Evolutionary conservation across 1,284 basidiomycete genomes (phyloP).

Genomic region (Coniferiporia weirii): DNA sequence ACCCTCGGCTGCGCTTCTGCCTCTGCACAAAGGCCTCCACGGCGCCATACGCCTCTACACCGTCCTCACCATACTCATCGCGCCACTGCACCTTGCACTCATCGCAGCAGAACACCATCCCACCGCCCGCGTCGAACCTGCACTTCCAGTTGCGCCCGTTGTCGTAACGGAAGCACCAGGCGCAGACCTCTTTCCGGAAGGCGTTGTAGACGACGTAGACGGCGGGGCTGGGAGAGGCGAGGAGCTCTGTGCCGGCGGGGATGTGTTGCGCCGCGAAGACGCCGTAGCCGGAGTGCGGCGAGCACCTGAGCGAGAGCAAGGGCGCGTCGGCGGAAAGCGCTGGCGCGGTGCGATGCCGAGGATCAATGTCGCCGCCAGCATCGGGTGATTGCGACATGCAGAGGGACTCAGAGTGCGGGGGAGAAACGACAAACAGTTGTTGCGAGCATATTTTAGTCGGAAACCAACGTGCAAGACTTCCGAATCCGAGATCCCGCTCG

Average conservation of each 20-base stretch:
- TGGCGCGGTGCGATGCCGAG: background rate
- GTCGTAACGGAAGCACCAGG: constrained; percentile 23
- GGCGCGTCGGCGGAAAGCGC: background rate
- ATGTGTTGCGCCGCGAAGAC: constrained; percentile 13
- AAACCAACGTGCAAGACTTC: no score
- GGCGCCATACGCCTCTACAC: constrained; percentile 11
- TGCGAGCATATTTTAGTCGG: no score
- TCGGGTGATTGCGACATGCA: no score
- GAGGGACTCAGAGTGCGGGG: no score
- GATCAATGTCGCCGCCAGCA: no score
- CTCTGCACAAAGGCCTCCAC: constrained; percentile 13
- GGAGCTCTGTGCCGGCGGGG: background rate
- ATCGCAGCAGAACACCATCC: background rate
- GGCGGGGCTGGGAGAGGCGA: constrained; percentile 1
- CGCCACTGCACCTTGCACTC: constrained; percentile 1
- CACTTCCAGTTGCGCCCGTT: constrained; percentile 19
- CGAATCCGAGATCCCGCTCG: no score
- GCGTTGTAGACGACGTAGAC: constrained; percentile 18
- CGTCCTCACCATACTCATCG: constrained; percentile 4
- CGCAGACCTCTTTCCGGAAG: constrained; percentile 23
- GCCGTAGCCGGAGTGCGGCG: constrained; percentile 9
- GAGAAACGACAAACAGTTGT: no score
- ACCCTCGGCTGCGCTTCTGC: constrained; percentile 1
- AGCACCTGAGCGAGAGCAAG: constrained; percentile 1
- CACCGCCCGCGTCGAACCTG: background rate